Evolutionary conservation across 441 rosid genomes (phyloP), one percentile per base, ranked within the genome.

Genomic region (Kokia cookei): DNA sequence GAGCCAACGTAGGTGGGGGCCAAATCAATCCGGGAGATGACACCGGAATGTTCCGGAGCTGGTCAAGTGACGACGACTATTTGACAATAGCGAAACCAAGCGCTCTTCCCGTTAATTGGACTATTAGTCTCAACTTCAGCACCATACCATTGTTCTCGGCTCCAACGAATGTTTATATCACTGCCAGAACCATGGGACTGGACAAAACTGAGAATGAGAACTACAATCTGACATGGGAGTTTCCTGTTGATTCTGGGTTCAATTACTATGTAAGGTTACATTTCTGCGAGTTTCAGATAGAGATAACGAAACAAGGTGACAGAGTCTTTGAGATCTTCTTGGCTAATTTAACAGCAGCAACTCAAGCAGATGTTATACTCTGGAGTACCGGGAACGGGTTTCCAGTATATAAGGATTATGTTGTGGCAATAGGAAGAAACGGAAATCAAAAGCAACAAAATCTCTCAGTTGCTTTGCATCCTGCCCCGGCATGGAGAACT

Each of bases 261-360:
- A 26, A 0, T 0, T 86, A 87, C 58, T 26, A 86, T 0, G 72
- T 87, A 9, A 69, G 92, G 76, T 86, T 87, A 2, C 85, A 86
- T 54, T 89, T 89, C 69, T 87, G 85, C 17, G 86, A 86, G 82
- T 48, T 76, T n/a, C 0, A 57, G 11, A 60, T 3, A 1, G 63
- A 8, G 14, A 15, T 85, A 2, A 67, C 3, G 3, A 0, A 0
- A 1, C 0, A 0, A 1, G 67, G 76, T 1, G 77, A 86, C 14
- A 74, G 82, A 1, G 42, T 68, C 9, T 89, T 86, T 53, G 0
- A 19, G 2, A 81, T 86, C 29, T 77, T 62, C 57, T 59, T 87
- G 0, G 63, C 11, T 9, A 22, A 73, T 11, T 72, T 60, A 27
- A 32, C 1, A 0, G 88, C 83, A 0, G 76, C 1, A 7, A 0